Evolutionary conservation across 2,329 filamentous ascomycete genomes (phyloP), one percentile per base, ranked within the genome.

Genomic region (Tolypocladium tropicale): DNA sequence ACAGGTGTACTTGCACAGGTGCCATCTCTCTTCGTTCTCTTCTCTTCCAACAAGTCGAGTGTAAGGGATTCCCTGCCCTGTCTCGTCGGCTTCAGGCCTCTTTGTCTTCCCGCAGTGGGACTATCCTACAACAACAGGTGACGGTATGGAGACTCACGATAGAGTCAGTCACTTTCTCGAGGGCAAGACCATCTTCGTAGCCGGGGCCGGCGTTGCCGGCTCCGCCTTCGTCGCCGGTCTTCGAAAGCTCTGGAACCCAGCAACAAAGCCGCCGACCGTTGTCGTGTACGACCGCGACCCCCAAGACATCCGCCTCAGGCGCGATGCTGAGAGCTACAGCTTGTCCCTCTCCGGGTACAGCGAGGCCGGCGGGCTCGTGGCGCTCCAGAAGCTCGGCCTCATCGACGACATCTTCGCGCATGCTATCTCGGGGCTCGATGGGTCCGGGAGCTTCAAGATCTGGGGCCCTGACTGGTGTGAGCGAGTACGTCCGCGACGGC

Each of bases 181-280:
- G 6, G 68, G 69, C 16, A 76, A 76, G 61, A 71, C 66, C 37
- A 74, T 77, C 54, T 65, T 76, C 25, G 63, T 78, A 10, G 67
- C 72, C 4, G 76, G 76, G 6, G 74, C 66, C 23, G 76, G 76
- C 32, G 67, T 77, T 25, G 70, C 74, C 11, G 74, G 76, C 5
- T 68, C 73, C 12, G 64, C 73, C 7, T 78, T 78, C 55, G 70
- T 68, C 30, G 62, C 70, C 52, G 68, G 72, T 16, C 63, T 78
- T 10, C 67, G 65, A 36, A 72, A 71, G 53, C 65, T 70, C 4
- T 77, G 74, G 71, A 57, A 67, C n/a, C 57, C 64, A 2, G 53
- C 55, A 0, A 52, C 64, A 36, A 57, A 61, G 25, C 64, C 67
- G 0, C 74, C 74, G 1, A 63, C 59, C 4, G 63, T 77, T 49